Evolutionary conservation across 2,329 filamentous ascomycete genomes (phyloP).

Genomic region (Calonectria naviculata): DNA sequence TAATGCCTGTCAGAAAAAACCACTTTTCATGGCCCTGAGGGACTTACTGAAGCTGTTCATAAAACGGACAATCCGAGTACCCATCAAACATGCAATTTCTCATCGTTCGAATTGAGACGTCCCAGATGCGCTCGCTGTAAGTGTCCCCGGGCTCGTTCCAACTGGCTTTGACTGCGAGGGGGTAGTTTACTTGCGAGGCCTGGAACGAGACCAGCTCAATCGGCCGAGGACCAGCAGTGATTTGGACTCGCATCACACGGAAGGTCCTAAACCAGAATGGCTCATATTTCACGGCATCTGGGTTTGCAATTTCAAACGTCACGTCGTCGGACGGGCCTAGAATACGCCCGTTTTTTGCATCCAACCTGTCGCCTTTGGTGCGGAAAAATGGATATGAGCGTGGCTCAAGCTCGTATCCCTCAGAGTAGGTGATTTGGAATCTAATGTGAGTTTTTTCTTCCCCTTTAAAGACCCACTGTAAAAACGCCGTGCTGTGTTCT

Average conservation of each 20-base stretch:
- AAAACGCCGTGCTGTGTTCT: constrained; percentile 26
- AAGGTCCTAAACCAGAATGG: constrained; percentile 36
- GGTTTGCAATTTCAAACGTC: neutral
- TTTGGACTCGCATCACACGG: constrained; percentile 23
- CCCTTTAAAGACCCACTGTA: constrained; percentile 17
- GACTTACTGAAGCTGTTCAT: constrained; percentile 47
- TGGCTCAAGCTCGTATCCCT: constrained; percentile 28
- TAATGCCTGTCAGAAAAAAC: neutral
- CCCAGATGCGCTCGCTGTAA: constrained; percentile 34
- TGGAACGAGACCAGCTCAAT: constrained; percentile 12
- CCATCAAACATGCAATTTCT: constrained; percentile 44
- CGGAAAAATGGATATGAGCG: constrained; percentile 28
- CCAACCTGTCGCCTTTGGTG: constrained; percentile 23
- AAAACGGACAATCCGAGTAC: constrained; percentile 49
- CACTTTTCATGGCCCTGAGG: constrained; percentile 28
- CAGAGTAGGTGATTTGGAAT: constrained; percentile 23
- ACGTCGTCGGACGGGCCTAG: constrained; percentile 23
- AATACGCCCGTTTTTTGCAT: constrained; percentile 14
- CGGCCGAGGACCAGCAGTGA: constrained; percentile 11
- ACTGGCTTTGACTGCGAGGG: constrained; percentile 16
- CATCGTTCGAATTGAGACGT: constrained; percentile 35
- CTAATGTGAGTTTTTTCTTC: neutral
- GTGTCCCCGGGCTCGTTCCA: constrained; percentile 12
- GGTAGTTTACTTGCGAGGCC: constrained; percentile 24
- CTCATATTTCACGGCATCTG: constrained; percentile 13